phyloP scores from a whole-genome alignment of 345 rosid species.

The Arabis alpina region DNA sequence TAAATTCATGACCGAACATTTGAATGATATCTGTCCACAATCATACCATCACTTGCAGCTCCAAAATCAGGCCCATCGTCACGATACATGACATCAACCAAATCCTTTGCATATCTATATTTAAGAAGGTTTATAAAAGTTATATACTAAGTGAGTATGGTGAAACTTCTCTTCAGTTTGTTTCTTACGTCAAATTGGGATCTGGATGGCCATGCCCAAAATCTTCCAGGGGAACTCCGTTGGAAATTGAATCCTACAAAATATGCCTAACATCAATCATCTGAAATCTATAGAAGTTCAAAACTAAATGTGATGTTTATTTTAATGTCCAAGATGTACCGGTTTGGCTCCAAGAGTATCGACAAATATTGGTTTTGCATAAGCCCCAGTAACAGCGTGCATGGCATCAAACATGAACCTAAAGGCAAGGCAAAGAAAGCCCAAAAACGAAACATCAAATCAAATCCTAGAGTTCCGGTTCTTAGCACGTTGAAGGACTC shows the following conservation, averaged over 20 bases:
- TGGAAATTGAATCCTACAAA: conserved; percentile 76
- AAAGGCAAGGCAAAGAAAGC: conserved; percentile 23
- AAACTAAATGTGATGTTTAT: conserved; percentile 15
- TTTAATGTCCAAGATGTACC: conserved; percentile 48
- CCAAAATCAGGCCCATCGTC: conserved; percentile 90
- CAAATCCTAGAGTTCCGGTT: conserved; percentile 15
- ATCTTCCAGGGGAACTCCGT: conserved; percentile 91
- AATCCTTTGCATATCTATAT: conserved; percentile 85
- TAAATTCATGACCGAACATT: conserved; percentile 2
- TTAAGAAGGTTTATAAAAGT: conserved; percentile 35
- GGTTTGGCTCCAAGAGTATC: conserved; percentile 76
- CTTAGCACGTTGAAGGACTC: conserved; percentile 27
- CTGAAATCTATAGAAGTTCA: conserved; percentile 15
- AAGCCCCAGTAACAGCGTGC: conserved; percentile 97
- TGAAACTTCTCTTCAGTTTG: conserved; percentile 16
- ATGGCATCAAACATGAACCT: conserved; percentile 94
- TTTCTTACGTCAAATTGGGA: conserved; percentile 90
- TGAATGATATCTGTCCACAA: conserved; percentile 20
- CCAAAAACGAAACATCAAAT: conserved; percentile 9
- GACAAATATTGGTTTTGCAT: conserved; percentile 91
- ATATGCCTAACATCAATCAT: conserved; percentile 37
- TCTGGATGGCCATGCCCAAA: conserved; percentile 99
- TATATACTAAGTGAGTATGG: conserved; percentile 20
- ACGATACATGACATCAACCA: conserved; percentile 80
- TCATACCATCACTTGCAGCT: conserved; percentile 94